Base-by-base conservation (phyloP, 2,329 filamentous ascomycete species). In the Fusarium citri region DNA sequence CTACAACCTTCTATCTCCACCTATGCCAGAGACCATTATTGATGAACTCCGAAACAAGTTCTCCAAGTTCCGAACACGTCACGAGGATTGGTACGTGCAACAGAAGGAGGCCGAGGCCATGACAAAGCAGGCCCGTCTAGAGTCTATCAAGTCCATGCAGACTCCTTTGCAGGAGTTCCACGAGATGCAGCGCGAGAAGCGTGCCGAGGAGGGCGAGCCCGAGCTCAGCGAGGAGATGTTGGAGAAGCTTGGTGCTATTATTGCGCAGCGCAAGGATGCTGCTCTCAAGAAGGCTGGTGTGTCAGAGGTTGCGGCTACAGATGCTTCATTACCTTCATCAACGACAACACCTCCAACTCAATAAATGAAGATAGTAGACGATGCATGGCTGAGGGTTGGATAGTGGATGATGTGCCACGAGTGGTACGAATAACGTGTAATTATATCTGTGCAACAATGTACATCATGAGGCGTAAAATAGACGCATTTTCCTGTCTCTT, bases 21-120 rank as follows among this genome's bases (percentile, higher is more conserved):
- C 95, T 16, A 93, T 97, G 86, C 94, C 95, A 8, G 81, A 85
- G 30, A 82, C 81, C n/a, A 87, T 98, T 40, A 86, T 97, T 71
- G 90, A 97, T 78, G 95, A 98, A 84, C 85, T 98, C 77, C 87
- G 94, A 77, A 91, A 92, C 83, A 91, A 90, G 78, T 97, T 91
- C 86, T 92, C 91, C 73, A 89, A 87, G 75, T 96, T 94, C 88
- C 87, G 94, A 76, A 94, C 90, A 55, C 86, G 93, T 49, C 93
- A 97, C 82, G 92, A 94, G 68, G 83, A 87, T 47, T 91, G 91
- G 78, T 97, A 91, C 78, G 80, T 94, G 55, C 84, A 84, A 71
- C 82, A 84, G 80, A 91, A 90, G 84, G 84, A 88, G 78, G 81
- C 84, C 63, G 86, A 91, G 78, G 90, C 88, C 45, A 77, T 76